phyloP scores from a whole-genome alignment of 345 rosid genomes.

The Geranium rotundifolium region DNA sequence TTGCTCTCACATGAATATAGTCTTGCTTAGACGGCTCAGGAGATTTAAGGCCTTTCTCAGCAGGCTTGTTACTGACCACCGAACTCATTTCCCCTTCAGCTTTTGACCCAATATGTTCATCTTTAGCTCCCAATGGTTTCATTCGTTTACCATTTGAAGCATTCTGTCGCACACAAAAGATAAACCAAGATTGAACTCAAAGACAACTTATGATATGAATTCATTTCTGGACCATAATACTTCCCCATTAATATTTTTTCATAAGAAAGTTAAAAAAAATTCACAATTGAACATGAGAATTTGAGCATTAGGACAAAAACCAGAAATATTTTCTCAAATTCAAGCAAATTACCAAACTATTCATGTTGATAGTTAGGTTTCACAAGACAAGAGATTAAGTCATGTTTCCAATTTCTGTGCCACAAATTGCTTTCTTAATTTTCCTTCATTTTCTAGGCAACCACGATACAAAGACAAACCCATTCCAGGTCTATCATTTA shows the following conservation, averaged over 20 bases:
- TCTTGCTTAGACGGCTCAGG: slow-evolving; percentile 76
- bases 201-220: background rate
- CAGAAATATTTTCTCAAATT: background rate
- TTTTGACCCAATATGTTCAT: slow-evolving; percentile 41
- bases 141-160: slow-evolving; percentile 49
- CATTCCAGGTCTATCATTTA: too few species aligned
- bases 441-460: too few species aligned
- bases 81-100: slow-evolving; percentile 62
- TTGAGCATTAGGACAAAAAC: background rate
- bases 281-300: too few species aligned
- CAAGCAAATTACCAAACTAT: background rate
- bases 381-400: background rate
- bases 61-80: slow-evolving; percentile 37
- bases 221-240: background rate
- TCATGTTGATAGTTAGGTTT: background rate
- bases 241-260: background rate
- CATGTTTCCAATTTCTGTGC: background rate
- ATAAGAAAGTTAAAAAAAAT: background rate
- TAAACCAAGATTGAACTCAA: background rate
- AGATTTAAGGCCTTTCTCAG: slow-evolving; percentile 42
- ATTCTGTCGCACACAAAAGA: slow-evolving; percentile 27
- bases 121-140: slow-evolving; percentile 33
- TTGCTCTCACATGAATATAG: slow-evolving; percentile 92
- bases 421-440: too few species aligned
- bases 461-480: too few species aligned